These are phyloP conservation scores for Penicillium corylophilum DNA, from an alignment of 2,329 filamentous ascomycete species.

Conservation along the genomic window DNA sequence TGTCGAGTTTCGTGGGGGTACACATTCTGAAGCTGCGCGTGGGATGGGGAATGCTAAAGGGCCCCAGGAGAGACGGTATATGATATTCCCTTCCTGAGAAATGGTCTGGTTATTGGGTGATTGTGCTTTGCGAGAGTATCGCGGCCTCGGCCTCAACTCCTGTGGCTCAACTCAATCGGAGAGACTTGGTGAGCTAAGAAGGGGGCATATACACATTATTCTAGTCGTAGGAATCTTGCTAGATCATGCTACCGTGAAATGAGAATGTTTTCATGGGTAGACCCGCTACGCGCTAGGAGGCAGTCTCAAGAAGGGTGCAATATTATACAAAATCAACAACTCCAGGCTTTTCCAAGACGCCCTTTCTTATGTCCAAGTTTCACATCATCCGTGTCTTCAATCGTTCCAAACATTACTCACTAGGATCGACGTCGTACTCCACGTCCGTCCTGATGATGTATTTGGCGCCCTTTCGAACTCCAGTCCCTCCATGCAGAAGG, in stretches of 20 bases:
- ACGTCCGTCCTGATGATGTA: slow-evolving; percentile 72
- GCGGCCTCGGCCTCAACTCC: no score
- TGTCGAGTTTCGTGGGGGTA: not conserved
- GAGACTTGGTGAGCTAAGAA: no score
- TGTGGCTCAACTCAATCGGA: no score
- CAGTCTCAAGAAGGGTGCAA: not conserved
- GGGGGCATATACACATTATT: no score
- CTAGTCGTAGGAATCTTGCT: no score
- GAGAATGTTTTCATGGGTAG: not conserved
- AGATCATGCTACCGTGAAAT: no score
- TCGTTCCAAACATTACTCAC: not conserved
- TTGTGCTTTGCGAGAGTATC: no score
- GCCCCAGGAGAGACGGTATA: no score
- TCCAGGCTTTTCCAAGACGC: not conserved
- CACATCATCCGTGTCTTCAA: not conserved
- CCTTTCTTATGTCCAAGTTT: not conserved
- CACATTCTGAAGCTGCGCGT: not conserved
- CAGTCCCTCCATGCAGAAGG: slow-evolving; percentile 68
- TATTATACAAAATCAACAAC: not conserved
- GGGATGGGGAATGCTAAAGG: not conserved
- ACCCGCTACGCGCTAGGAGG: not conserved
- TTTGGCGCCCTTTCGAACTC: slow-evolving; percentile 64
- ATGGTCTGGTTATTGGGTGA: no score
- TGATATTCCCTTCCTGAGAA: no score
- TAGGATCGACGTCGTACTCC: slow-evolving; percentile 60